Evolutionary conservation across 108 stramenopile genomes (phyloP), one percentile per base, ranked within the genome.

Genomic region (Pseudonitzschia delicatissima): DNA sequence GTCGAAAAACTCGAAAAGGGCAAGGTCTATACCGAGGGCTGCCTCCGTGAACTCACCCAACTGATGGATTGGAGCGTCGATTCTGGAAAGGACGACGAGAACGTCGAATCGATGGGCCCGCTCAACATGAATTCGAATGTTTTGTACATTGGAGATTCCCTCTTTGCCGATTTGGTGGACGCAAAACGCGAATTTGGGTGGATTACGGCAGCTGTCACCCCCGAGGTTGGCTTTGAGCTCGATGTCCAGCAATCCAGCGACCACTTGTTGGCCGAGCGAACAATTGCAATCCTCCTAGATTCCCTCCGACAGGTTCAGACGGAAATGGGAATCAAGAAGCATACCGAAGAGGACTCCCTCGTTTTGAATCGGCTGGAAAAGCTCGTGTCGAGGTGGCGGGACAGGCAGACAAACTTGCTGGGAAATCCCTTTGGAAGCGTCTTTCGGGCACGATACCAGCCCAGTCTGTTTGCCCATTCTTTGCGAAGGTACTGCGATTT

Each of bases 91-190:
- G 17, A 45, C 9, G 67, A 59, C 34, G 64, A 72, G 4, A 12
- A 51, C 12, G 4, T 23, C 21, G 53, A 55, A n/a, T 55, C 53
- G 9, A 50, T 65, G 28, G 85, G 78, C 40, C 77, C 76, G 48
- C 72, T 63, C 53, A 71, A 47, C 28, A 33, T 90, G 28, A 77
- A 75, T 26, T 78, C 92, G 7, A 85, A 82, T 39, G 97, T 98
- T 0, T 73, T 98, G 65, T 98, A 97, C 71, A 83, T 98, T 60
- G 98, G 98, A 20, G 98, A 98, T 63, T 94, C 93, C 27, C 74
- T 98, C 13, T 97, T 96, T 79, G 96, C 98, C n/a, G 96, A 98
- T 83, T 69, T 98, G 34, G 97, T 98, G 8, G 96, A 96, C 67
- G 97, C 96, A 9, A 96, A 96, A 37, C 86, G 91, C 13, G 90